Evolutionary conservation across 1,284 basidiomycete genomes (phyloP), one percentile per base, ranked within the genome.

Genomic region (Porogramme epimiltina): DNA sequence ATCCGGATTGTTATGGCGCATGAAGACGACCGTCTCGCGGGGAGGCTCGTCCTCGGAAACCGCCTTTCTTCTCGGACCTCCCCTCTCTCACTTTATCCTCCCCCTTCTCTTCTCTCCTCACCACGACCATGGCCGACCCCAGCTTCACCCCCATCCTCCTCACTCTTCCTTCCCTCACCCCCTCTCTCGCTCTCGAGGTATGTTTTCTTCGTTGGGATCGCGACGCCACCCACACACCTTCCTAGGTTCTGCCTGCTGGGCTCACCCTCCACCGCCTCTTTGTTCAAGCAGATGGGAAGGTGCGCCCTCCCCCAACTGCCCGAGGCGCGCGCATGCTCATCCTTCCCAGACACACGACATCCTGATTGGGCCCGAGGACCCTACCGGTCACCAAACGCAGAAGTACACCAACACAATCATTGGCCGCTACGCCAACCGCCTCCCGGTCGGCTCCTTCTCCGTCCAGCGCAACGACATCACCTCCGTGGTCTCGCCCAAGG

Each of bases 381-480:
- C 85, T 46, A 64, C 75, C 54, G 81, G 76, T 60, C 85, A 89
- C 66, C 65, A 73, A 39, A 71, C 65, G 11, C 76, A 82, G 65
- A 87, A 84, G 68, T 89, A 89, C 69, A 82, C 78, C 42, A 89
- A 89, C 69, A 81, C 83, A 11, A 76, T 89, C 63, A 76, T 90
- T 51, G 88, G 88, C 23, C 75, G 86, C 58, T 89, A 88, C 59
- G 74, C 85, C 34, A 90, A 90, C 68, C 79, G 87, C 26, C 73
- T 91, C 44, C 85, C 87, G 2, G 80, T 79, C 18, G 80, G 80
- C 28, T 74, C 72, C 4, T 77, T 84, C 58, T 51, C 66, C 18
- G 56, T 89, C 33, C 75, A 81, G 62, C 77, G 80, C 60, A 75
- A 82, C 31, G 83, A 79, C 2, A 66, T 81, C 43, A 71, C 63